These are phyloP conservation scores for Irpex sp. DNA, from an alignment of 1,284 basidiomycete genomes.

Conservation along the genomic window DNA sequence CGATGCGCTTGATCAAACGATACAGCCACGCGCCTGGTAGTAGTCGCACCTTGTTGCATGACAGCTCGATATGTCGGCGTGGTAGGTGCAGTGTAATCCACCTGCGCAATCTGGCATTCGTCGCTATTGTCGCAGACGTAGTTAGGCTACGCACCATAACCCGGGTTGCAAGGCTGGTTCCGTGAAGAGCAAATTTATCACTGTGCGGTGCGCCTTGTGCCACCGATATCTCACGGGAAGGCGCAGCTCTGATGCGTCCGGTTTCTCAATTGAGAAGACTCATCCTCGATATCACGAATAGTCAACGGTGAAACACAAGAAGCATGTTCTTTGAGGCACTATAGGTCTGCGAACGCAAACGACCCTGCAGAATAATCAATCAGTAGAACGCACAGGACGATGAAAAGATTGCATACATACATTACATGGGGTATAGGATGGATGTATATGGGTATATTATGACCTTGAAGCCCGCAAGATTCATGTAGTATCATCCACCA, in stretches of 20 bases:
- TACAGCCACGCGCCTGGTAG: neutral
- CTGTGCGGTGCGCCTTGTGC: neutral
- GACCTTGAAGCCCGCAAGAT: neutral
- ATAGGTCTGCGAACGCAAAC: neutral
- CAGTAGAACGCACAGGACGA: neutral
- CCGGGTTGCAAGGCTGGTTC: too few species aligned
- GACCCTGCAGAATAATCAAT: neutral
- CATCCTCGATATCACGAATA: neutral
- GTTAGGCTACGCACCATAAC: too few species aligned
- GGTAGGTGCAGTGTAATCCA: too few species aligned
- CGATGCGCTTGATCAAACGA: neutral
- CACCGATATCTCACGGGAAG: neutral
- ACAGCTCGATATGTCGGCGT: too few species aligned
- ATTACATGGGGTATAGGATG: neutral
- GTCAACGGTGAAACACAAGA: neutral
- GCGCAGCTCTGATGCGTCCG: neutral
- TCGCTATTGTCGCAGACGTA: too few species aligned
- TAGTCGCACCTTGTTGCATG: too few species aligned
- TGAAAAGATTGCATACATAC: neutral
- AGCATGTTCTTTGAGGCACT: neutral
- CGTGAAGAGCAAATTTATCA: neutral
- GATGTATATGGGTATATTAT: neutral
- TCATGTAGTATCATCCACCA: constrained; percentile 34
- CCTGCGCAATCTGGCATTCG: too few species aligned
- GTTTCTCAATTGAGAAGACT: neutral